Evolutionary conservation across 306 rosid species (phyloP).

Genomic region (Canavalia ensiformis): DNA sequence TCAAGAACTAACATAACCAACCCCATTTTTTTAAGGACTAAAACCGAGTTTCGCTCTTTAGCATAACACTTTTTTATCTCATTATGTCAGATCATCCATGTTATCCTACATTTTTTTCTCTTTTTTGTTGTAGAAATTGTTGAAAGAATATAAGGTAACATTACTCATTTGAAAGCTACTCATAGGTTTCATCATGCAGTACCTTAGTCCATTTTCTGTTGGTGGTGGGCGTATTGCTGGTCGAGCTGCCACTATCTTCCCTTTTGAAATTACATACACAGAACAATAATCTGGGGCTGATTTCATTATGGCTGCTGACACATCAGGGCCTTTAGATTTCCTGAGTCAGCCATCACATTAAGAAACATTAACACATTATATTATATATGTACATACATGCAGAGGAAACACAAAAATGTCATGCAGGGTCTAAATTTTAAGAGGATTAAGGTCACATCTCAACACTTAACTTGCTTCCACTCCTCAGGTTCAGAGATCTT

Average conservation of each 20-base stretch:
- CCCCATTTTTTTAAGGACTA: no score
- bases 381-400: not conserved
- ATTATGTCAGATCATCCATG: no score
- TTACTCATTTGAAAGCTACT: conserved; percentile 15
- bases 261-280: conserved; percentile 81
- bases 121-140: no score
- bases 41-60: no score
- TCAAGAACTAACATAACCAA: no score
- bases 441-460: not conserved
- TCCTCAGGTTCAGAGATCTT: conserved; percentile 53
- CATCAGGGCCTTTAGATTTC: conserved; percentile 67
- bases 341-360: conserved; percentile 53
- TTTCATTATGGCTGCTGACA: conserved; percentile 62
- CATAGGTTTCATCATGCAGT: conserved; percentile 9
- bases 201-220: conserved; percentile 63
- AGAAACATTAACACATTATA: conserved; percentile 27
- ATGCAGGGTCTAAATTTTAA: not conserved
- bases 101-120: no score
- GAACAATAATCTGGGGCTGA: conserved; percentile 76
- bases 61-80: no score
- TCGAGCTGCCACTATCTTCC: conserved; percentile 67
- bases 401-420: not conserved
- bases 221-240: conserved; percentile 74
- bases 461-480: conserved; percentile 52
- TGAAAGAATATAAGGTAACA: no score